Evolutionary conservation across 2,329 filamentous ascomycete genomes (phyloP), one percentile per base, ranked within the genome.

Genomic region (Apiospora koreana): DNA sequence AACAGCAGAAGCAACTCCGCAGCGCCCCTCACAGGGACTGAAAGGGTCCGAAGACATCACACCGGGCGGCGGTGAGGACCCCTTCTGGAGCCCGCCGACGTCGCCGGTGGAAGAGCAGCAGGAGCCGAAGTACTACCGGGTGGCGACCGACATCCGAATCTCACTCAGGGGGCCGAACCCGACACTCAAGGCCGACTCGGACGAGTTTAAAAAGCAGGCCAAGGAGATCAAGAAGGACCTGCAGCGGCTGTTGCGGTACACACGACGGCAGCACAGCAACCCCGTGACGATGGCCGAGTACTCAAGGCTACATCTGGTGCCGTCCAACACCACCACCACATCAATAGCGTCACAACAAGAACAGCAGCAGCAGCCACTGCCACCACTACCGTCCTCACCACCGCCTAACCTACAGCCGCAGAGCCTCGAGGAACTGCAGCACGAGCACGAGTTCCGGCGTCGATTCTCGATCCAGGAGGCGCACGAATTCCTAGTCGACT

Each of bases 401-500:
- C n/a, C 38, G 12, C 38, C 38, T 0, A 16, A 16, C 14, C 25
- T 16, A 6, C 25, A 28, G 41, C 41, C 16, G 28, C 28, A 3
- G 14, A 6, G n/a, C 42, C 45, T 68, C 25, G 28, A 42, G 45
- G 45, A 41, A 21, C 64, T 69, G 9, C 31, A 67, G 64, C 35
- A 69, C 12, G 64, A 71, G 38, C 23, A 38, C 50, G 68, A 71
- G 46, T 68, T 68, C 65, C 68, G 68, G 12, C 48, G 42, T 8
- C 50, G 48, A 7, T n/a, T 69, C 43, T 43, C 65, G 23, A 50
- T 65, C 18, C 48, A 69, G 38, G 70, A 73, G 38, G 74, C 70
- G 7, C 50, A 62, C 18, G 71, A 71, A 3, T 75, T 74, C 69
- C 71, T 75, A 23, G 21, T 25, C 12, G 64, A 74, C 69, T 75